phyloP scores from a whole-genome alignment of 305 asterid genomes.

The Solanum hybrid region DNA sequence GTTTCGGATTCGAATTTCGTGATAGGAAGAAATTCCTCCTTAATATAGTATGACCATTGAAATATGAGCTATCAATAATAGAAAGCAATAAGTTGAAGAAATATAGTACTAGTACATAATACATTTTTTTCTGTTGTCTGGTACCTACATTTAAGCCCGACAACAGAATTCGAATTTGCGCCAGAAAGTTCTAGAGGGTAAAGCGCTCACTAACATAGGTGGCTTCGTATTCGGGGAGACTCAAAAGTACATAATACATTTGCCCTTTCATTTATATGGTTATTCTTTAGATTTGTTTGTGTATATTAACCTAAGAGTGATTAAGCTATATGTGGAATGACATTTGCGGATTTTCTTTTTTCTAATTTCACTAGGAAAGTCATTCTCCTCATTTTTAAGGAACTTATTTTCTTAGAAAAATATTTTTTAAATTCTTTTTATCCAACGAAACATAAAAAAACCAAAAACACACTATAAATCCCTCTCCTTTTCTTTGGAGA shows the following conservation, averaged over 20 bases:
- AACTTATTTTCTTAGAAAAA: too few relatives aligned
- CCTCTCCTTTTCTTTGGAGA: background rate
- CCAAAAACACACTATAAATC: background rate
- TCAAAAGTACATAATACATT: background rate
- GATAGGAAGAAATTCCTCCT: background rate
- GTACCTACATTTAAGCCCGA: background rate
- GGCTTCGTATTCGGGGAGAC: background rate
- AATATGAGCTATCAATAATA: background rate
- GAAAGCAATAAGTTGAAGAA: background rate
- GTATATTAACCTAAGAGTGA: background rate
- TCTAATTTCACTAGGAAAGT: background rate
- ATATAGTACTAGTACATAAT: background rate
- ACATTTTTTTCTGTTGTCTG: too few relatives aligned
- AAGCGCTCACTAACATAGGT: background rate
- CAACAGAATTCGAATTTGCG: too few relatives aligned
- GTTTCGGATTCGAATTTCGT: background rate
- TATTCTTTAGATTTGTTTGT: background rate
- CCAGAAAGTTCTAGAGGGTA: rapidly evolving
- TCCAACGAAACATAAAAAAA: background rate
- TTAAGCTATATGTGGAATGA: too few relatives aligned
- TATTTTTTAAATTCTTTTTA: background rate
- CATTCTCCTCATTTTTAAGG: background rate
- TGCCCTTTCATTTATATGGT: background rate
- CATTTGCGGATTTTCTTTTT: background rate
- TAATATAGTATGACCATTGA: background rate